Evolutionary conservation across 2,329 filamentous ascomycete genomes (phyloP).

Genomic region (Pseudofabraea citricarpa): DNA sequence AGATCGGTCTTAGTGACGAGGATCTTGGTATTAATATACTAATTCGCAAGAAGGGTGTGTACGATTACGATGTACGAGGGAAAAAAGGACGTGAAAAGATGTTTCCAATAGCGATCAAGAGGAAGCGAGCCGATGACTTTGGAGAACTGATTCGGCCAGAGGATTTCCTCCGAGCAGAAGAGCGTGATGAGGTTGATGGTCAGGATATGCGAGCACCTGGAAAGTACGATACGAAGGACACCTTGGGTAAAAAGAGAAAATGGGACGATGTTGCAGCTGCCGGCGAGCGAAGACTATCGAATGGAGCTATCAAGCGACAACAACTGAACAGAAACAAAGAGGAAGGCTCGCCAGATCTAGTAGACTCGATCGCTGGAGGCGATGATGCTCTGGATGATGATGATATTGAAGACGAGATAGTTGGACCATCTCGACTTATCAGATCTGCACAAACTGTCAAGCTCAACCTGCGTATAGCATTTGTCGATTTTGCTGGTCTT

Average conservation of each 20-base stretch:
- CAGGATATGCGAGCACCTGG: slow-evolving; percentile 52
- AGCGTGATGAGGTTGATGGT: slow-evolving; percentile 71
- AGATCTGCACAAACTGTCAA: slow-evolving; percentile 58
- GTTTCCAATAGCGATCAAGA: slow-evolving; percentile 79
- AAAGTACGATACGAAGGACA: slow-evolving; percentile 48
- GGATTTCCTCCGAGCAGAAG: slow-evolving; percentile 89
- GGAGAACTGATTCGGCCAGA: slow-evolving; percentile 91
- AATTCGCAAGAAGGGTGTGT: slow-evolving; percentile 81
- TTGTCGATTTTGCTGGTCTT: slow-evolving; percentile 86
- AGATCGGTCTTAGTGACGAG: slow-evolving; percentile 80
- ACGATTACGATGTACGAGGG: slow-evolving; percentile 86
- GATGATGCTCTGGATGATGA: slow-evolving; percentile 55
- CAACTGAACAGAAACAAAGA: slow-evolving; percentile 36
- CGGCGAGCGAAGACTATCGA: slow-evolving; percentile 33
- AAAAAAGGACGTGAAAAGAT: slow-evolving; percentile 91
- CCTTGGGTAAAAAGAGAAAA: slow-evolving; percentile 86
- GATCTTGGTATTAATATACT: slow-evolving; percentile 90
- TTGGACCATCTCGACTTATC: slow-evolving; percentile 72
- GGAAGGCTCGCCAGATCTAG: slow-evolving; percentile 30
- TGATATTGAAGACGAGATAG: slow-evolving; percentile 44
- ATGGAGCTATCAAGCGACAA: slow-evolving; percentile 55
- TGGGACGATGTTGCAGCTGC: slow-evolving; percentile 69
- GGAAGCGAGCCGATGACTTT: slow-evolving; percentile 82
- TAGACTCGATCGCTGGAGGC: slow-evolving; percentile 35
- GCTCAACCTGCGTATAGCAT: slow-evolving; percentile 73